Evolutionary conservation across 129 eudicot genomes (phyloP).

Genomic region (Centaurea solstitialis): DNA sequence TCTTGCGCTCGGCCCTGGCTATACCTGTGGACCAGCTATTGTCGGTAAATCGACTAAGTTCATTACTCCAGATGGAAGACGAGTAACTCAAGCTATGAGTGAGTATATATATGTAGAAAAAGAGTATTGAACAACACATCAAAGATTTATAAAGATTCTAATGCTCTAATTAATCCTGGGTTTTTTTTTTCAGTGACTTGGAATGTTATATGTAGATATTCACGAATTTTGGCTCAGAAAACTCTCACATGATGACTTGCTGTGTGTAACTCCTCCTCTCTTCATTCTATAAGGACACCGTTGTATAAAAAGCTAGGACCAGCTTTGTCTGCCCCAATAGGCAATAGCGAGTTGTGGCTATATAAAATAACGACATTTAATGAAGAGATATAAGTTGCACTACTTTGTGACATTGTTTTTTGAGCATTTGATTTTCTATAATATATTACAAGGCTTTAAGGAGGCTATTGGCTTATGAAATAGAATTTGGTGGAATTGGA

Average conservation of each 20-base stretch:
- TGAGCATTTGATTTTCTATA: not conserved
- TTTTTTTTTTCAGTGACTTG: slow-evolving; percentile 76
- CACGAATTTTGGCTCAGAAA: slow-evolving; percentile 84
- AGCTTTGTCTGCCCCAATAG: too few species aligned
- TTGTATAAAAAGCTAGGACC: too few species aligned
- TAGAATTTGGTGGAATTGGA: too few species aligned
- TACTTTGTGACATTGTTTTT: too few species aligned
- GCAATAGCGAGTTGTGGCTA: too few species aligned
- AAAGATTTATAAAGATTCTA: not conserved
- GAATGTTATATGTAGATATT: slow-evolving; percentile 89
- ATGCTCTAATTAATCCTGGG: not conserved
- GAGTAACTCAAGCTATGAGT: slow-evolving; percentile 96
- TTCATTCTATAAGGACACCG: too few species aligned
- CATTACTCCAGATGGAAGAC: slow-evolving; percentile 65
- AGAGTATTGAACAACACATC: not conserved
- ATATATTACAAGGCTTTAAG: too few species aligned
- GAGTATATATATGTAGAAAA: slow-evolving; percentile 45
- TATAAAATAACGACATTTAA: too few species aligned
- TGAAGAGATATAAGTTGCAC: too few species aligned
- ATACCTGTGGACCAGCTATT: slow-evolving; percentile 87
- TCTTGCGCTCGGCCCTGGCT: slow-evolving; percentile 90
- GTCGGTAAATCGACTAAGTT: slow-evolving; percentile 66
- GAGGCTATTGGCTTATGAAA: too few species aligned
- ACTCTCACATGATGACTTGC: slow-evolving; percentile 60
- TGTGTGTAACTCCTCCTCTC: too few species aligned